Conservation (phyloP, 306 rosid genomes). For the Prinsepia uniflora region DNA sequence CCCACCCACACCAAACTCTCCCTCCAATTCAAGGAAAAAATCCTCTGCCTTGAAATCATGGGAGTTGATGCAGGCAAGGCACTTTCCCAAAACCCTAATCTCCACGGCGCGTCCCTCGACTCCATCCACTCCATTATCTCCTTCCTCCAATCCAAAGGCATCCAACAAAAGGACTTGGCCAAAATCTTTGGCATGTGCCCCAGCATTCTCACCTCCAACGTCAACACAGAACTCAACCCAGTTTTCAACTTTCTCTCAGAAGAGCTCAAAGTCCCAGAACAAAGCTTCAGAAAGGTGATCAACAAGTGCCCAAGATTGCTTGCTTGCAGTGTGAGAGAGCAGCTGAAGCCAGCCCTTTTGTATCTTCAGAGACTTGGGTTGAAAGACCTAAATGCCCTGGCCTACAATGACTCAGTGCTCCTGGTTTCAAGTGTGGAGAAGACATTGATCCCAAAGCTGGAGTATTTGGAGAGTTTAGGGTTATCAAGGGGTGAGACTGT, state of each 20-base stretch:
- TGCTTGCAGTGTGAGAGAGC: constrained; percentile 63
- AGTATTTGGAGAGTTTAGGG: constrained; percentile 56
- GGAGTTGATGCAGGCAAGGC: constrained; percentile 88
- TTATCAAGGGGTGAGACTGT: constrained; percentile 46
- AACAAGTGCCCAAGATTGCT: constrained; percentile 85
- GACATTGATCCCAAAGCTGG: constrained; percentile 66
- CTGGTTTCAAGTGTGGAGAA: constrained; percentile 77
- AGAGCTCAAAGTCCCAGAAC: constrained; percentile 63
- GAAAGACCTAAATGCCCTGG: constrained; percentile 54
- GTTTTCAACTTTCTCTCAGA: constrained; percentile 60
- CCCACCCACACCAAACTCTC: constrained; percentile 55
- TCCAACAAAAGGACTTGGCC: constrained; percentile 58
- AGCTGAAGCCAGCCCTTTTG: constrained; percentile 69
- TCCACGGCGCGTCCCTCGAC: constrained; percentile 48
- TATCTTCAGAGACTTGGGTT: constrained; percentile 77
- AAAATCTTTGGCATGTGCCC: constrained; percentile 93
- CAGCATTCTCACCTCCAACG: constrained; percentile 57
- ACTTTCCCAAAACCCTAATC: constrained; percentile 65
- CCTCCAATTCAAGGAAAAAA: constrained; percentile 76
- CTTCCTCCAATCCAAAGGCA: constrained; percentile 74
- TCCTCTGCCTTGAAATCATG: constrained; percentile 86
- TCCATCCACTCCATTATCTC: constrained; percentile 59
- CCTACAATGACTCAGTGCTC: constrained; percentile 60
- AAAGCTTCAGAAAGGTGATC: constrained; percentile 52
- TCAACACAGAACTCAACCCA: constrained; percentile 66